Evolutionary conservation across 2,329 filamentous ascomycete species (phyloP).

Genomic region (Rutstroemia sydowiana): DNA sequence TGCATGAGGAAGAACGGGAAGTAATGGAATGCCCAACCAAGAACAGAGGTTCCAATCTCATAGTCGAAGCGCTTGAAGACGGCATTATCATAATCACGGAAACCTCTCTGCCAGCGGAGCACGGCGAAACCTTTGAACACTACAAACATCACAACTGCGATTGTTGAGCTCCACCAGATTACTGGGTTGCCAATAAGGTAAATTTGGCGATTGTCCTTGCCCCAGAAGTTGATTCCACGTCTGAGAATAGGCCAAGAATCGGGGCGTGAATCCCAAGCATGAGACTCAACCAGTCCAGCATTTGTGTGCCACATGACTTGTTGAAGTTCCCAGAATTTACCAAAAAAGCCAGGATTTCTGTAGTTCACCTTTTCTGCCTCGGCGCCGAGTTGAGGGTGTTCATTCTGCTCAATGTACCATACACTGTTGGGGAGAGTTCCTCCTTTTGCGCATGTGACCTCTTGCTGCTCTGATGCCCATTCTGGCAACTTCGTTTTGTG

Average conservation of each 20-base stretch:
- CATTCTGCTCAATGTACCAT: slow-evolving; percentile 93
- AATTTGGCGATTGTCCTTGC: slow-evolving; percentile 85
- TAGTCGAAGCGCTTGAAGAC: slow-evolving; percentile 97
- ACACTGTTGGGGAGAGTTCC: slow-evolving; percentile 92
- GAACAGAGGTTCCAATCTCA: slow-evolving; percentile 80
- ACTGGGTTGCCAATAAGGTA: slow-evolving; percentile 94
- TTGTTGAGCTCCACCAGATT: slow-evolving; percentile 86
- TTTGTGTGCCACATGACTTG: slow-evolving; percentile 99
- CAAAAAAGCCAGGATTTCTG: slow-evolving; percentile 85
- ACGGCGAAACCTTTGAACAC: slow-evolving; percentile 82
- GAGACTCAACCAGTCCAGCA: slow-evolving; percentile 89
- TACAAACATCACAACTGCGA: slow-evolving; percentile 68
- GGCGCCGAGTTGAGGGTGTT: slow-evolving; percentile 67
- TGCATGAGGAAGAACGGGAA: slow-evolving; percentile 99
- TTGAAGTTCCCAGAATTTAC: slow-evolving; percentile 96
- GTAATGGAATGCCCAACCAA: slow-evolving; percentile 97
- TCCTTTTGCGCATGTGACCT: slow-evolving; percentile 92
- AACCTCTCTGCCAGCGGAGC: slow-evolving; percentile 91
- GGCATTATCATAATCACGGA: slow-evolving; percentile 71
- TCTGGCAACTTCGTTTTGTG: slow-evolving; percentile 98
- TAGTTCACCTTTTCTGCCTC: slow-evolving; percentile 94
- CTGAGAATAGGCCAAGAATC: slow-evolving; percentile 85
- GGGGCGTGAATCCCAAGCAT: slow-evolving; percentile 96
- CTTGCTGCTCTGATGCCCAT: slow-evolving; percentile 97
- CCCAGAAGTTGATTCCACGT: slow-evolving; percentile 99